Evolutionary conservation across 2,329 filamentous ascomycete species (phyloP).

Genomic region (Beauveria varroae): DNA sequence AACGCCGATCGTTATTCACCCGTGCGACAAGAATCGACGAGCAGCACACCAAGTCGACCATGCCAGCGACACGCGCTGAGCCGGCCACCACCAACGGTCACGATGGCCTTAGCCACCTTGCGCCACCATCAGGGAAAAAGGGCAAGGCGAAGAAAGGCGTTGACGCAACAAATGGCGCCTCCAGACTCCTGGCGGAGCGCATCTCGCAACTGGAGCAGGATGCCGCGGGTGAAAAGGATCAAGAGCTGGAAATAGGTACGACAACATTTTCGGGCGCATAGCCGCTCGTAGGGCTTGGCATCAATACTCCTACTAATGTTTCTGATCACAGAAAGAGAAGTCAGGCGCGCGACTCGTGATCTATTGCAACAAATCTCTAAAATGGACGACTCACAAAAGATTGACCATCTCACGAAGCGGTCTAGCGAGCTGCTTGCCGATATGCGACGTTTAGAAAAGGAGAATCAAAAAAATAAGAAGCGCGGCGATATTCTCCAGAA

Average conservation of each 20-base stretch:
- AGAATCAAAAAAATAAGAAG: constrained; percentile 94
- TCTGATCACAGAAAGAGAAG: constrained; percentile 66
- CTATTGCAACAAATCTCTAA: constrained; percentile 82
- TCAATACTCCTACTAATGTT: constrained; percentile 3
- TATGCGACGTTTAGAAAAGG: constrained; percentile 91
- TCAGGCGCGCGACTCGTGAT: constrained; percentile 89
- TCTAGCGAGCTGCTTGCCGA: constrained; percentile 87
- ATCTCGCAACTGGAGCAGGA: constrained; percentile 95
- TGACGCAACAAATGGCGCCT: constrained; percentile 81
- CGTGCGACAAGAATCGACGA: constrained; percentile 13
- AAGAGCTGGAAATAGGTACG: constrained; percentile 91
- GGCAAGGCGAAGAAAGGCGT: constrained; percentile 76
- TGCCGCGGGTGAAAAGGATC: constrained; percentile 86
- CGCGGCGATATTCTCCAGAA: constrained; percentile 91
- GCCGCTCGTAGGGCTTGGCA: not conserved
- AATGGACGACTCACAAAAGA: constrained; percentile 85
- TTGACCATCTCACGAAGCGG: constrained; percentile 83
- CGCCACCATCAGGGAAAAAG: constrained; percentile 57
- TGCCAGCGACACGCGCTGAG: constrained; percentile 35
- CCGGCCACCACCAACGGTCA: constrained; percentile 35
- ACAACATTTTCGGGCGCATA: constrained; percentile 6
- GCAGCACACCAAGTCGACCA: constrained; percentile 18
- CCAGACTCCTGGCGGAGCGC: constrained; percentile 83
- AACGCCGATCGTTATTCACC: constrained; percentile 5
- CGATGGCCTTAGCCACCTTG: constrained; percentile 29